Percentiles rank a stretch among this genome's conserved stretches.
phyloP scores from a whole-genome alignment of 306 rosid genomes.

The Rosa lucieae region DNA sequence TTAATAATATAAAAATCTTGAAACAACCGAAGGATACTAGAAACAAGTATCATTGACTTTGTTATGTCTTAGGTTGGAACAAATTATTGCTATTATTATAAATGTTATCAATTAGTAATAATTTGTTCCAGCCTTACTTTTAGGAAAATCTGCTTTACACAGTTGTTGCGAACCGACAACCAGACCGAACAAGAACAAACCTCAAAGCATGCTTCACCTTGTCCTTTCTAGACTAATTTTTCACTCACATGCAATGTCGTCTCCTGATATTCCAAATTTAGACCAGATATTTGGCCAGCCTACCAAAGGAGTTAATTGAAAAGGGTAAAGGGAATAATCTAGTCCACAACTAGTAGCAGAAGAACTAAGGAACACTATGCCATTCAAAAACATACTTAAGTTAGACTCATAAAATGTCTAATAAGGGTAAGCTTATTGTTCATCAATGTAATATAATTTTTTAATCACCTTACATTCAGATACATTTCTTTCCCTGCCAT shows the following conservation, averaged over 20 bases:
- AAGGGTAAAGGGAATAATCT: background rate
- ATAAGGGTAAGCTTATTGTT: background rate
- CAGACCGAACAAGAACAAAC: background rate
- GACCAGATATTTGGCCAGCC: background rate
- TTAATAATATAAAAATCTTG: background rate
- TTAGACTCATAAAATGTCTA: background rate
- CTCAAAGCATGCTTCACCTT: background rate
- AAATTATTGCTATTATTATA: background rate
- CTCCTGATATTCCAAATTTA: background rate
- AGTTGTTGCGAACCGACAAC: slow-evolving; percentile 4
- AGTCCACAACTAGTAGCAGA: background rate
- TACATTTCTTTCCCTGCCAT: background rate
- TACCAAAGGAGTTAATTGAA: background rate
- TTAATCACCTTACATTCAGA: background rate
- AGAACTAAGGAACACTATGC: background rate
- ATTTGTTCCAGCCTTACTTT: background rate
- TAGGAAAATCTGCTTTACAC: background rate
- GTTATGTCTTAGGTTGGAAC: background rate
- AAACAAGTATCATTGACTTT: background rate
- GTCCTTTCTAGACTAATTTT: background rate
- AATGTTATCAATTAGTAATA: background rate
- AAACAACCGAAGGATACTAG: background rate
- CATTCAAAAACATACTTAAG: background rate
- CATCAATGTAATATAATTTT: background rate
- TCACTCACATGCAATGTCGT: background rate